These are phyloP conservation scores for Fraxinus latifolia DNA, from an alignment of 305 asterid genomes.

Conservation along the genomic window DNA sequence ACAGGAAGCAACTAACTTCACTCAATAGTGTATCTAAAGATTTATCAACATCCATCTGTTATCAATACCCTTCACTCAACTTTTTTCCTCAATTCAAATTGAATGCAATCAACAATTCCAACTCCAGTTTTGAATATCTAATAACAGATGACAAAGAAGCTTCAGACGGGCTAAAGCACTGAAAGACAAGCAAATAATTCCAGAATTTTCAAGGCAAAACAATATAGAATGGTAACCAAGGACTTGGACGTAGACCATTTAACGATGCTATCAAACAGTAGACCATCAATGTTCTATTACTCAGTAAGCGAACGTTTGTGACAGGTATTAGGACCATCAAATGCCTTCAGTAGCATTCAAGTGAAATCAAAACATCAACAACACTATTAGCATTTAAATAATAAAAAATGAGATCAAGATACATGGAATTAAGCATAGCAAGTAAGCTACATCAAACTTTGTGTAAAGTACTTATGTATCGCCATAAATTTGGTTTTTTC, in stretches of 20 bases:
- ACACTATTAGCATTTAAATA: neutral
- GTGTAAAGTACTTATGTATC: neutral
- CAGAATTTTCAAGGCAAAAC: neutral
- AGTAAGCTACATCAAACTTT: neutral
- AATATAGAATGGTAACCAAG: neutral
- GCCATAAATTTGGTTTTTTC: neutral
- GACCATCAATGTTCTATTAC: neutral
- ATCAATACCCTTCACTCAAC: neutral
- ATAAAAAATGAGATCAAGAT: neutral
- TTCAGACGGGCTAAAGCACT: neutral
- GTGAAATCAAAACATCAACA: neutral
- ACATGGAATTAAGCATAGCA: neutral
- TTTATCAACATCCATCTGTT: neutral
- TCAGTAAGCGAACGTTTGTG: neutral
- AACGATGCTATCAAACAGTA: neutral
- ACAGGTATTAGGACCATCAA: neutral
- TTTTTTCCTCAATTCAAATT: neutral
- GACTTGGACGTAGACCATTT: neutral
- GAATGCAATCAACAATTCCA: neutral
- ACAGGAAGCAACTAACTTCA: neutral
- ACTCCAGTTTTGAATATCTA: neutral
- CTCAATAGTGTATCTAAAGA: neutral
- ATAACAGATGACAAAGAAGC: neutral
- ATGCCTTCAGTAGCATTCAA: neutral
- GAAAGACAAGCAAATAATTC: neutral